phyloP scores from a whole-genome alignment of 106 monocot species.

The Alisma plantagoaquatica region DNA sequence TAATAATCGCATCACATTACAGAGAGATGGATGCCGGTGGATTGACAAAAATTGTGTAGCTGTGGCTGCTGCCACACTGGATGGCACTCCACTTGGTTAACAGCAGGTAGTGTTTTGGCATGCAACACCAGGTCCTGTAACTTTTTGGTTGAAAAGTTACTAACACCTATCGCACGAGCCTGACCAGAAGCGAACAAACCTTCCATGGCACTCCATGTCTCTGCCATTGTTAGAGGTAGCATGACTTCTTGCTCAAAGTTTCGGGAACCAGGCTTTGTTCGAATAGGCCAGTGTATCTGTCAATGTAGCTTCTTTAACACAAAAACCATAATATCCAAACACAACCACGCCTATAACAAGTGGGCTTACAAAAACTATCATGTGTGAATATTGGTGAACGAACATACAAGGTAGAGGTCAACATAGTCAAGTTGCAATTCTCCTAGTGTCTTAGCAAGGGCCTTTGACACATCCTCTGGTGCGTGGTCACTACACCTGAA shows the following conservation, averaged over 20 bases:
- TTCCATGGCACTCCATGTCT: conserved; percentile 76
- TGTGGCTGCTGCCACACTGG: conserved; percentile 60
- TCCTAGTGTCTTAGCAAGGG: conserved; percentile 30
- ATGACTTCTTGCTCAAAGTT: conserved; percentile 39
- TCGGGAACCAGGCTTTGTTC: conserved; percentile 46
- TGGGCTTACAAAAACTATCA: too few relatives aligned
- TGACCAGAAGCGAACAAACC: conserved; percentile 47
- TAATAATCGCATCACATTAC: conserved; percentile 19
- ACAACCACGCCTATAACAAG: too few relatives aligned
- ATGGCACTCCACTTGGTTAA: conserved; percentile 79
- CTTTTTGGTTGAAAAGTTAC: conserved; percentile 66
- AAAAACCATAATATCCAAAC: too few relatives aligned
- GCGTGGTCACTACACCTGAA: conserved; percentile 63
- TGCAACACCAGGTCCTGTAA: conserved; percentile 29
- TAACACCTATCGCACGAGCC: conserved; percentile 63
- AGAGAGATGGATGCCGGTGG: conserved; percentile 55
- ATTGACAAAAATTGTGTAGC: conserved; percentile 50
- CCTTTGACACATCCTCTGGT: conserved; percentile 58
- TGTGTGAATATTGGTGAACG: too few relatives aligned
- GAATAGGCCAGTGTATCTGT: conserved; percentile 67
- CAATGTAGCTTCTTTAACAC: too few relatives aligned
- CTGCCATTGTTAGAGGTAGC: conserved; percentile 38
- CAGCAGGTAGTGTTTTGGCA: conserved; percentile 48
- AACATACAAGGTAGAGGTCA: conserved; percentile 47
- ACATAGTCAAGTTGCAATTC: conserved; percentile 65